Percentiles rank a stretch among this genome's conserved stretches.
Conservation (phyloP, 176 grass and related monocot species). For the Rhynchospora breviuscula region DNA sequence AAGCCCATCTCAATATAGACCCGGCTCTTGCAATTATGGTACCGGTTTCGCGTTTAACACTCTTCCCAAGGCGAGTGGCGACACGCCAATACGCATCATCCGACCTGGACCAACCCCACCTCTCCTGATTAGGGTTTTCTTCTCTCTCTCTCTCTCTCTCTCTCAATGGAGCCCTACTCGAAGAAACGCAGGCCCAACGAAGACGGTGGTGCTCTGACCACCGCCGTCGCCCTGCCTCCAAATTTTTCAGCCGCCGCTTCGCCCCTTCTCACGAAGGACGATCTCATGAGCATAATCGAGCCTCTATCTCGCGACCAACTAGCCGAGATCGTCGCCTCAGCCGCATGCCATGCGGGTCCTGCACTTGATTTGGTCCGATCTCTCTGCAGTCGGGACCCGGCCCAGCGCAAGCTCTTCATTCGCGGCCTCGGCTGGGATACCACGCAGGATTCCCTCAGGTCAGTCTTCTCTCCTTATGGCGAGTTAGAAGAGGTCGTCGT, state of each 20-base stretch:
- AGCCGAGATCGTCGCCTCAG: slow-evolving; percentile 54
- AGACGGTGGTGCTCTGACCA: slow-evolving; percentile 44
- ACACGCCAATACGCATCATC: no score
- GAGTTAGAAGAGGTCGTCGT: slow-evolving; percentile 83
- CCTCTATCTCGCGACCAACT: slow-evolving; percentile 82
- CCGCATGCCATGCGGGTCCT: slow-evolving; percentile 45
- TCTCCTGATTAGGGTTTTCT: neutral
- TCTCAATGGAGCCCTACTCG: slow-evolving; percentile 47
- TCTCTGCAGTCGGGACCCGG: slow-evolving; percentile 58
- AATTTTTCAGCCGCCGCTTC: slow-evolving; percentile 19
- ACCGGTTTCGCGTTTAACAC: no score
- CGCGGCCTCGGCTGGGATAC: slow-evolving; percentile 90
- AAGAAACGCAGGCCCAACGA: slow-evolving; percentile 88
- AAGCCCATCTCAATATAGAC: no score
- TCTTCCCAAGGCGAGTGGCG: no score
- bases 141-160: neutral
- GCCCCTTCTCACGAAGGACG: slow-evolving; percentile 56
- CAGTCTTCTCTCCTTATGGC: slow-evolving; percentile 73
- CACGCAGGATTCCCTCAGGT: slow-evolving; percentile 58
- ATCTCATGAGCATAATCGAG: slow-evolving; percentile 62
- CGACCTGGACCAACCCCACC: no score
- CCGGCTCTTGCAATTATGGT: no score
- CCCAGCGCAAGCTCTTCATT: slow-evolving; percentile 84
- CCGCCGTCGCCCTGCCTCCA: no score
- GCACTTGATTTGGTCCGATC: slow-evolving; percentile 64